Conservation (phyloP, 768 basidiomycete genomes). For the Auricularia auricula-judae region DNA sequence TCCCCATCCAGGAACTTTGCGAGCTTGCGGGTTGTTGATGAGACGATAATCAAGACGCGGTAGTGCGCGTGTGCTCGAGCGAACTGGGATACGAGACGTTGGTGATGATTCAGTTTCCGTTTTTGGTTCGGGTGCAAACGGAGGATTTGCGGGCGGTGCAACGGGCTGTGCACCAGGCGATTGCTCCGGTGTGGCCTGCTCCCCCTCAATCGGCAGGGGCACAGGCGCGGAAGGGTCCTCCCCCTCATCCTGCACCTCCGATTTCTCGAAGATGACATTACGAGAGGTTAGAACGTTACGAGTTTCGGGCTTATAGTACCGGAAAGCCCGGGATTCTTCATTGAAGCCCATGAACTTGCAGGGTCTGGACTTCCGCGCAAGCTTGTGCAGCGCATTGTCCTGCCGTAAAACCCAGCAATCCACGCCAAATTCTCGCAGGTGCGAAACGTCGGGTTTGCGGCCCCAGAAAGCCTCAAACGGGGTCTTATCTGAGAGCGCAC, state of each 20-base stretch:
- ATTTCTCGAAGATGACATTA: neutral
- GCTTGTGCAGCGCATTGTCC: neutral
- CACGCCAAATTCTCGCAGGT: constrained; percentile 13
- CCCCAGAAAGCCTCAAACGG: constrained; percentile 16
- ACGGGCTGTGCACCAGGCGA: neutral
- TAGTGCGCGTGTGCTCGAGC: neutral
- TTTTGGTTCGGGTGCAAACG: neutral
- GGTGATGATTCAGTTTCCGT: neutral
- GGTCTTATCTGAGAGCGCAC: constrained; percentile 4
- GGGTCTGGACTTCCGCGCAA: neutral
- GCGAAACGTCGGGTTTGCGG: constrained; percentile 14
- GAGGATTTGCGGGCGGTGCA: neutral
- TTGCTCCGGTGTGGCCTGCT: neutral
- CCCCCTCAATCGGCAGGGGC: neutral
- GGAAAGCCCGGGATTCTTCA: neutral
- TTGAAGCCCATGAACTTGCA: neutral
- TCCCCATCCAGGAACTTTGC: neutral
- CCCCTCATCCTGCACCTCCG: neutral
- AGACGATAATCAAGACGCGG: neutral
- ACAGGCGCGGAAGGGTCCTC: neutral
- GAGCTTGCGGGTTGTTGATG: neutral
- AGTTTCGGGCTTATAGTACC: neutral
- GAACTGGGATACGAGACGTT: neutral
- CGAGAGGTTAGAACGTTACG: neutral
- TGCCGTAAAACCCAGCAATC: constrained; percentile 8